Base-by-base conservation (phyloP, 2,329 filamentous ascomycete species). In the Mycosphaerelloides madeirae region DNA sequence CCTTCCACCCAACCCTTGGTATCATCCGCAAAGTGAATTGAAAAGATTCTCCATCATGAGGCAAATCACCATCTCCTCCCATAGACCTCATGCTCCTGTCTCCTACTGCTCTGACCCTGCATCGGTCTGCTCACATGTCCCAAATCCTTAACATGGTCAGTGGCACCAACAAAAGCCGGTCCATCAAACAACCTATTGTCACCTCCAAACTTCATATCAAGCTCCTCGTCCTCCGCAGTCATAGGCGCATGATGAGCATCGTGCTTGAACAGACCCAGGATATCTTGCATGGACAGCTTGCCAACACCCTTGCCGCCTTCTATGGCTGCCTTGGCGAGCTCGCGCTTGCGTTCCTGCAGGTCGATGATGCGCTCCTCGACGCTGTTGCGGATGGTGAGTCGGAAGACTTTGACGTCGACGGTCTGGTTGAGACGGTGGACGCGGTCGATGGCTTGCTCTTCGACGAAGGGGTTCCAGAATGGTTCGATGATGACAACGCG, bases 391-490 rank as follows among this genome's bases (percentile, higher is more conserved):
- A 98, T 83, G 2, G 89, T 95, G 58, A 98, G 80, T 60, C 93
- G 94, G 74, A 95, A 98, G 52, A 98, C 88, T 44, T 91, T 81
- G 28, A 98, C 93, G 62, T 97, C 90, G 31, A 91, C 78, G 1
- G 88, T 96, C 68, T 98, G 93, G 31, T 95, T 97, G 41, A 98
- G 83, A n/a, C 93, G 88, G 65, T 98, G 93, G 19, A 98, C 93
- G 43, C 93, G 88, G 67, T 98, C 93, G 57, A 98, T 98, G 38
- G 93, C 93, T 74, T 98, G 93, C 66, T 98, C 93, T 72, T 98
- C 93, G 28, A 98, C 88, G 62, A 98, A 98, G 0, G 56, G 93
- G 66, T 98, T 98, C 93, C 93, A 98, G 68, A 98, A 98, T 0
- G 93, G 93, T 67, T 98, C 93, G 33, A 98, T 75, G 56, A 98